Base-by-base conservation (phyloP, 495 filamentous ascomycete species). In the Penicillium egyptiacum region DNA sequence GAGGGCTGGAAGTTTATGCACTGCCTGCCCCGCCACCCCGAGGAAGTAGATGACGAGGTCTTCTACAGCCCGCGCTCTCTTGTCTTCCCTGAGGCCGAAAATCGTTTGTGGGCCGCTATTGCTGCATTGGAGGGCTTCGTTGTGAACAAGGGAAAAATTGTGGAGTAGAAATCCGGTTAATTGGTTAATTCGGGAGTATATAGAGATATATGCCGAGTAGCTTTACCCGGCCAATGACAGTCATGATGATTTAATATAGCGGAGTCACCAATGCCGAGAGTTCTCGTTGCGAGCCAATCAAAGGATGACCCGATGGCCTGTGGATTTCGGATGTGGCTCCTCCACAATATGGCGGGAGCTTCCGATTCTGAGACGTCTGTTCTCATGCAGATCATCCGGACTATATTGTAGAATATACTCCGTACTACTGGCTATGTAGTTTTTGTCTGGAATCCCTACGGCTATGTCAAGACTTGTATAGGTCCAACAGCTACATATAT, bases 1-100 rank as follows among this genome's bases (percentile, higher is more conserved):
- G 79, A 87, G 31, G 79, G 81, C 56, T 98, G 94, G 94, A 91
- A 89, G 74, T 98, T 98, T 67, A 97, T 98, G 94, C 94, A 98
- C 79, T 98, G 94, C 69, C 72, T 98, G 50, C 94, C 94, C n/a
- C 82, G 94, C 50, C 92, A 98, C 63, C 83, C 81, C 0, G 93
- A 98, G 74, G 94, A 98, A 75, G 94, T 98, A 9, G 85, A 83
- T 52, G 92, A 98, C 69, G 92, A 90, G 64, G 92, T 98, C 2
- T 96, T 98, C 68, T 96, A 98, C 67, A 84, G 88, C 33, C 72
- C 78, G 0, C 81, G 87, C 61, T 92, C 86, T 30, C 73, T 98
- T 49, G 94, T 97, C 19, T 98, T 96, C 75, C 83, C 82, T 14
- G 94, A 98, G 74, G 94, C 90, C 4, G 94, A 97, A 75, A 98